Percentiles rank a stretch among this genome's conserved stretches.
Evolutionary conservation across 345 rosid species (phyloP).

Genomic region (Carallia brachiata): DNA sequence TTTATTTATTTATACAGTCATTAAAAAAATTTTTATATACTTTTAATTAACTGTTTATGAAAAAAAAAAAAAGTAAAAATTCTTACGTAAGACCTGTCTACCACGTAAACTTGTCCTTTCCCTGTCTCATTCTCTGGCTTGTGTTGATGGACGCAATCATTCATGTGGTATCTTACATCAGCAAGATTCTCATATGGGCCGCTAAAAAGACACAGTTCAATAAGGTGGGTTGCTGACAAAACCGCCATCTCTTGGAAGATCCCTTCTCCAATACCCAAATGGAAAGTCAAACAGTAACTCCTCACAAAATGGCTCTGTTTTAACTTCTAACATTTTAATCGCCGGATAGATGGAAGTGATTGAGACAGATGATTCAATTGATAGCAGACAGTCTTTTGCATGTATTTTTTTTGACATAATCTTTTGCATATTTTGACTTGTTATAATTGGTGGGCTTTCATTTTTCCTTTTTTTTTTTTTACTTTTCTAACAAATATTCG

Average conservation of each 20-base stretch:
- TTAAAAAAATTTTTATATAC: too few relatives aligned
- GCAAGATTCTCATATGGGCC: constrained; percentile 24
- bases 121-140: too few relatives aligned
- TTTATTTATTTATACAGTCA: too few relatives aligned
- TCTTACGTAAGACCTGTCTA: too few relatives aligned
- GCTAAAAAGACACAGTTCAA: constrained; percentile 13
- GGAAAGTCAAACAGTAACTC: too few relatives aligned
- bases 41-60: too few relatives aligned
- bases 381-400: neutral
- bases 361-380: neutral
- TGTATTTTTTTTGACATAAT: too few relatives aligned
- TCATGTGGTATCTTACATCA: constrained; percentile 13
- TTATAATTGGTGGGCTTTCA: neutral
- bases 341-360: neutral
- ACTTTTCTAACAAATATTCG: neutral
- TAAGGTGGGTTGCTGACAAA: constrained; percentile 19
- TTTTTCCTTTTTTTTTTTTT: neutral
- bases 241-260: constrained; percentile 18
- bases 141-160: too few relatives aligned
- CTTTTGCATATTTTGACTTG: neutral
- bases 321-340: neutral
- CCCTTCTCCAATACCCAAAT: neutral
- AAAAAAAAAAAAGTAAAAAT: too few relatives aligned
- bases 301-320: neutral
- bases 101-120: too few relatives aligned